These are phyloP conservation scores for Otatea glauca DNA, from an alignment of 176 grass and related monocot species.

Conservation along the genomic window DNA sequence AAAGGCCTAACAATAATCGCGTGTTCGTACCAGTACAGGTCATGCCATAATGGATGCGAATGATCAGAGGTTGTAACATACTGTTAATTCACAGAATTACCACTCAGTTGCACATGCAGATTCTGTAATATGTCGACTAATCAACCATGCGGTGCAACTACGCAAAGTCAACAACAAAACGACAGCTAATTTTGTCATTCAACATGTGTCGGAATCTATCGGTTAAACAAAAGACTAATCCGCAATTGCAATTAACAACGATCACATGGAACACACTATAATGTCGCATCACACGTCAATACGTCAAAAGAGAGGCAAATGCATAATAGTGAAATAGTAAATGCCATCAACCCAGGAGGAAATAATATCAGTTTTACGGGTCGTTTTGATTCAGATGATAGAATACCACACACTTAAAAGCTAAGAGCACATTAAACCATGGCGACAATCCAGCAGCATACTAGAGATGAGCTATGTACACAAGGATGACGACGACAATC, in stretches of 20 bases:
- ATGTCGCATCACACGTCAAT: constrained; percentile 2
- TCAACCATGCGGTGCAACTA: background rate
- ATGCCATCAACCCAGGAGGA: constrained; percentile 4
- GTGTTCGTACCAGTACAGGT: background rate
- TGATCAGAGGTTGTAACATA: background rate
- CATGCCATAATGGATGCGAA: background rate
- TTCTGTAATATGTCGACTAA: background rate
- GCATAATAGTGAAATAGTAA: background rate
- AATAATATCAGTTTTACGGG: constrained; percentile 8
- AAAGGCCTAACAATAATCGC: background rate
- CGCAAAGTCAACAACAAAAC: background rate
- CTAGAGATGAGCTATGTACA: constrained; percentile 41
- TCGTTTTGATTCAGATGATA: constrained; percentile 7
- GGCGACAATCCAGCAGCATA: constrained; percentile 34
- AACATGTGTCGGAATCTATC: background rate
- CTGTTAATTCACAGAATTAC: background rate
- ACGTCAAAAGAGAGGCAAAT: too few species aligned
- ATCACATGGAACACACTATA: background rate
- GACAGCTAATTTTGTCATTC: background rate
- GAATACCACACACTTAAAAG: constrained; percentile 4
- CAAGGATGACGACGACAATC: background rate
- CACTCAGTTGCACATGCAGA: background rate
- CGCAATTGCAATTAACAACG: background rate
- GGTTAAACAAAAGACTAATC: background rate
- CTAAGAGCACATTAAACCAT: constrained; percentile 41